phyloP scores from a whole-genome alignment of 2,329 filamentous ascomycete species.

The Ophiognomonia clavigignenti-juglandacearum region DNA sequence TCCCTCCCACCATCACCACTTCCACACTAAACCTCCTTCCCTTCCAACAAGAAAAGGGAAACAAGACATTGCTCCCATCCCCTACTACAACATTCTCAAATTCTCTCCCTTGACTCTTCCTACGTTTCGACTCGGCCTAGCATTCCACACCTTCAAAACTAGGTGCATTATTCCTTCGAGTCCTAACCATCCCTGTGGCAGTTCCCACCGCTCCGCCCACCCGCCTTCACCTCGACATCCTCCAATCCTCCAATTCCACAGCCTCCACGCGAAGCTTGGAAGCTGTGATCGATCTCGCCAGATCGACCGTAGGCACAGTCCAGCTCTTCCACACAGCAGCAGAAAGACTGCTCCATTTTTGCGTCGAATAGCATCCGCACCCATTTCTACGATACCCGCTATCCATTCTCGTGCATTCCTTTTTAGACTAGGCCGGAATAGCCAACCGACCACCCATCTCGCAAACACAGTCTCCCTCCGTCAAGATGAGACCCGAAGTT shows the following conservation, averaged over 20 bases:
- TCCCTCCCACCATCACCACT: no score
- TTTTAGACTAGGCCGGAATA: background rate
- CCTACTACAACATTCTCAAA: no score
- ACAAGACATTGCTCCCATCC: no score
- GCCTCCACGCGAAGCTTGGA: slow-evolving; percentile 1
- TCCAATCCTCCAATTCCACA: background rate
- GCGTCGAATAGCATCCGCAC: background rate
- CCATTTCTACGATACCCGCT: slow-evolving; percentile 14
- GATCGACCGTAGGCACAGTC: background rate
- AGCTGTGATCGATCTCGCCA: background rate
- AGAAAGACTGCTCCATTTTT: background rate
- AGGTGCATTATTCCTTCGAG: background rate
- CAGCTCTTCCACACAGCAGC: slow-evolving; percentile 3
- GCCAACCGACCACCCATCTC: slow-evolving; percentile 1
- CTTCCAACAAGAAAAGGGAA: no score
- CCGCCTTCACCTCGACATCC: background rate
- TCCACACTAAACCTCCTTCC: no score
- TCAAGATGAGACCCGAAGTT: slow-evolving; percentile 91
- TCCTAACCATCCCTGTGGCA: slow-evolving; percentile 9
- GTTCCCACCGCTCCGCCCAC: background rate
- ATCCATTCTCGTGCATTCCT: slow-evolving; percentile 12
- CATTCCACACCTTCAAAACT: background rate
- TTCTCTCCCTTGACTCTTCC: background rate
- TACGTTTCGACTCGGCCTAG: background rate
- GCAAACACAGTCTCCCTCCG: slow-evolving; percentile 17